Evolutionary conservation across 1,284 basidiomycete species (phyloP).

Genomic region (Farysia itapuensis): DNA sequence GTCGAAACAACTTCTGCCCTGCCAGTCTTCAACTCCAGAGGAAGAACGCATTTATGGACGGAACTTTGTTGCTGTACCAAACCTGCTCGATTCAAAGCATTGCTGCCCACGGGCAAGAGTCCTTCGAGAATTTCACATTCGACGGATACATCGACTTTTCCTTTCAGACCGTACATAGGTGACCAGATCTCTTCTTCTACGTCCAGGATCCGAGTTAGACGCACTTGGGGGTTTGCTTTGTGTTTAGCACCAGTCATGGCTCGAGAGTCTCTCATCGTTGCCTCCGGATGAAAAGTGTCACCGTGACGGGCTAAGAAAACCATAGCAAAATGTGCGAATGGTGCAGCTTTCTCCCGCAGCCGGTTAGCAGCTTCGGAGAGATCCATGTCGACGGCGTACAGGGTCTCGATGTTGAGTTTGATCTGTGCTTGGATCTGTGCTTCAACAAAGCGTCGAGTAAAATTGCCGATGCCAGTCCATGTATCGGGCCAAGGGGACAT

Average conservation of each 20-base stretch:
- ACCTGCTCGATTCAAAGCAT: background rate
- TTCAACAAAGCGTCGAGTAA: slow-evolving; percentile 40
- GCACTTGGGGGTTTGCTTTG: slow-evolving; percentile 7
- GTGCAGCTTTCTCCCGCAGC: slow-evolving; percentile 30
- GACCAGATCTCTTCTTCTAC: slow-evolving; percentile 98
- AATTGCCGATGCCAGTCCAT: slow-evolving; percentile 50
- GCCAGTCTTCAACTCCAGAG: slow-evolving; percentile 97
- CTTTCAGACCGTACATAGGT: slow-evolving; percentile 89
- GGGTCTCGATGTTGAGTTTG: slow-evolving; percentile 25
- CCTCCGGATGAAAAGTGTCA: slow-evolving; percentile 28
- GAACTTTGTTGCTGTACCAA: background rate
- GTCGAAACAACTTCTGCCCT: slow-evolving; percentile 66
- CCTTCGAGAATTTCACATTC: slow-evolving; percentile 60
- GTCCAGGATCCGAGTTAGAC: slow-evolving; percentile 63
- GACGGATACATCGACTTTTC: slow-evolving; percentile 90
- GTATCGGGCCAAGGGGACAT: slow-evolving; percentile 24
- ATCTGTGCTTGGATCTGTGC: slow-evolving; percentile 41
- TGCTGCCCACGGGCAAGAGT: background rate
- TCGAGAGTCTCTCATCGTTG: slow-evolving; percentile 14
- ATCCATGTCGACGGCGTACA: slow-evolving; percentile 38
- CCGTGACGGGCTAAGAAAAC: slow-evolving; percentile 33
- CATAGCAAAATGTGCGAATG: slow-evolving; percentile 47
- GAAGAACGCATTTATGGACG: slow-evolving; percentile 62
- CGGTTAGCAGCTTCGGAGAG: slow-evolving; percentile 18
- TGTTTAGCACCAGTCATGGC: background rate